Base-by-base conservation (phyloP, 352 stramenopile genomes). In the Phytopythium mirpurense region DNA sequence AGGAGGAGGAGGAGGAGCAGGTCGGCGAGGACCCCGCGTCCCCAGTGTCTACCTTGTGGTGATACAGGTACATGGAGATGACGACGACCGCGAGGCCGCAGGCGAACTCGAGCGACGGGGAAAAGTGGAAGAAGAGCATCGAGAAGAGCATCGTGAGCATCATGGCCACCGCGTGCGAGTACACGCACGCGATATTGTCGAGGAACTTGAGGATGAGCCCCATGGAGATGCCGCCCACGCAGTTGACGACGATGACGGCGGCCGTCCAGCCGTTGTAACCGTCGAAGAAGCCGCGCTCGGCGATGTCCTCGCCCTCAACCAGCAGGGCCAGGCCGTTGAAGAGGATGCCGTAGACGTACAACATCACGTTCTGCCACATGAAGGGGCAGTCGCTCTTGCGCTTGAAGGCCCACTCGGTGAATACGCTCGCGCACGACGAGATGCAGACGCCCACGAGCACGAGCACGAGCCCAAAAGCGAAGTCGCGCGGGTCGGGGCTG, bases 101-200 rank as follows among this genome's bases (percentile, higher is more conserved):
- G 26, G 63, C 73, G 57, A 95, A 95, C 59, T 95, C 83, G 52
- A 93, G 75, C 49, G 84, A 89, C 35, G 80, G 80, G 18, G 76
- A 74, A 53, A 95, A 95, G 21, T 67, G 54, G 65, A 95, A 93
- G 55, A 95, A 93, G 27, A 95, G 35, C 68, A 93, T 92, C 10
- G 79, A 93, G 52, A 90, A 84, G 52, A 90, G 61, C 76, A 89
- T 92, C 38, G 84, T 95, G 54, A 95, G 78, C 76, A 95, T 90
- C 84, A 95, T 95, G 31, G 82, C 84, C 56, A 95, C 72, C 21
- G 81, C 83, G 51, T 95, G 84, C 19, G 80, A 78, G 66, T 90
- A 93, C 6, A 93, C 80, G 51, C 76, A 88, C 34, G 81, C 84
- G n/a, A 95, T 95, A 60, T 95, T 95, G 79, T 95, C 84, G n/a